Base-by-base conservation (phyloP, 257 asterid species). In the Solanum lycopersicoides region DNA sequence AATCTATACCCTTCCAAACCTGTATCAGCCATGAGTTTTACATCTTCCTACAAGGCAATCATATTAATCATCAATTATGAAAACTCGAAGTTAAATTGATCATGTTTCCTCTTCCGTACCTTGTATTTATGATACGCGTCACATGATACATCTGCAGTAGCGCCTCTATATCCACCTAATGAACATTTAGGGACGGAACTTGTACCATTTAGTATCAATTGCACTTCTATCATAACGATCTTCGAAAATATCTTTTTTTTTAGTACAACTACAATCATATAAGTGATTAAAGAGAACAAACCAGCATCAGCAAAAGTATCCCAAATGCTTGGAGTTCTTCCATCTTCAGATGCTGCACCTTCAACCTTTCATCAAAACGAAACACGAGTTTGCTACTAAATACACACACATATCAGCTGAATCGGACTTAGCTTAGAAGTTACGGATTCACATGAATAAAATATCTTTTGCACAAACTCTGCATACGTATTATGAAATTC, bases 291-390 rank as follows among this genome's bases (percentile, higher is more conserved):
- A 25, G 84, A 45, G 65, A 79, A 83, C 83, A 79, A 9, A 92
- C 94, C 94, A 77, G 91, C 87, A 73, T 92, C 89, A 86, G 90
- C 87, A 82, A 68, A 92, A 60, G 94, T 89, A 66, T 92, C 94
- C 93, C 94, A 92, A 75, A 91, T 87, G 91, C 90, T 89, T 16
- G 94, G 87, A 59, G 93, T 90, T 75, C 92, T 89, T 45, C 94
- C 94, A 84, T 92, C 94, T 60, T 89, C 91, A 69, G 83, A 86
- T 35, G 92, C 91, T 14, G 94, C 94, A 23, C 93, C 93, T 68
- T 92, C 94, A 35, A 89, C 90, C 88, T 88, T 47, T 80, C 30
- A 15, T 16, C 20, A 80, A 80, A 80, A 25, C 0, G 7, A 15
- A 80, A 5, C 44, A 80, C 69, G 34, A 30, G 12, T 41, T 42